Evolutionary conservation across 768 basidiomycete genomes (phyloP), one percentile per base, ranked within the genome.

Genomic region (Boletus reticulatus): DNA sequence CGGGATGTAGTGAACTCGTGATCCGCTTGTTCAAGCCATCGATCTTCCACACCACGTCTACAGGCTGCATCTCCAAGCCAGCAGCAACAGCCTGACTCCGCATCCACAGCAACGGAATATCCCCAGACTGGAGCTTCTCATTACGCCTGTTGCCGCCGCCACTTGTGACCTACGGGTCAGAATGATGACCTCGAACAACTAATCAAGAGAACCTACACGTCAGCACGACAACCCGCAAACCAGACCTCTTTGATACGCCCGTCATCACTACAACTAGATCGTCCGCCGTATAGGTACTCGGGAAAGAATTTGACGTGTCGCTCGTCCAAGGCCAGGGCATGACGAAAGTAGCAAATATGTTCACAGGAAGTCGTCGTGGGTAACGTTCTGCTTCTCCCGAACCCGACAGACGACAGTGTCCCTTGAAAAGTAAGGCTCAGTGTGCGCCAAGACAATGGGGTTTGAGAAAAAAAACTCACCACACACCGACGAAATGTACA

Each of bases 61-160:
- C 60, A 14, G 62, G 61, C 7, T 59, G 11, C 56, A 72, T 61
- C 29, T 46, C 19, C 24, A 70, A 55, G 12, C 62, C 70, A 8
- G 62, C 70, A 17, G 51, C 27, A 14, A 68, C 54, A 31, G 68
- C 69, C 53, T 71, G 67, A 47, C 62, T 63, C 1, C 71, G 64
- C 71, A 71, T 71, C 69, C 71, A 71, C 22, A 71, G 20, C 14
- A 71, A 41, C 3, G 71, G 67, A 41, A 68, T 63, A 34, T 67
- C 62, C 9, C 62, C 66, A 4, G 64, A 72, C 17, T 65, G 68
- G 16, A 72, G 62, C 22, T 52, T 62, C 39, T 61, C 64, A 45
- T 70, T 70, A 1, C 45, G 53, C 43, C 68, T 58, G n/a, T 70
- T 64, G 20, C 69, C 69, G 13, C 68, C 69, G 2, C 69, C 69